Evolutionary conservation across 192 early-diverging fungal species (phyloP).

Genomic region (Backusella tuberculispora): DNA sequence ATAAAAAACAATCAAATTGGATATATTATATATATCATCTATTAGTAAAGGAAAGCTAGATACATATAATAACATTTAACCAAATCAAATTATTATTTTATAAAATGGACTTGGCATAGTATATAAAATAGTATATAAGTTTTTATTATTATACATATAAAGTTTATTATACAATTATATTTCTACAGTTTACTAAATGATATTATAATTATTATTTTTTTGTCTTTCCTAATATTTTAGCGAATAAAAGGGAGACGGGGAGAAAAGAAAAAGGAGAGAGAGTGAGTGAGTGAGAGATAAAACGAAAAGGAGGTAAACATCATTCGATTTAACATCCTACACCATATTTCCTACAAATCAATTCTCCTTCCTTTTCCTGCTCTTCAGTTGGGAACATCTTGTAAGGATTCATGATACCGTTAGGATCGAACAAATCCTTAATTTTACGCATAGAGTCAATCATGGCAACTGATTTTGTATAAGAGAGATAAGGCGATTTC

Average conservation of each 20-base stretch:
- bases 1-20: too few relatives aligned
- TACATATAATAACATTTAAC: too few relatives aligned
- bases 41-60: too few relatives aligned
- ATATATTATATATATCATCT: too few relatives aligned
- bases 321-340: not conserved
- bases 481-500: slow-evolving; percentile 62
- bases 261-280: not conserved
- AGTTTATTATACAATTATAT: too few relatives aligned
- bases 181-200: too few relatives aligned
- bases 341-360: not conserved
- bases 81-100: too few relatives aligned
- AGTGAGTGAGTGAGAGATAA: not conserved
- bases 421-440: slow-evolving; percentile 85
- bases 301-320: not conserved
- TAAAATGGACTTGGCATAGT: too few relatives aligned
- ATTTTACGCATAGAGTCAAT: slow-evolving; percentile 73
- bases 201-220: too few relatives aligned
- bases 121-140: too few relatives aligned
- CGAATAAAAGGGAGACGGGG: not conserved
- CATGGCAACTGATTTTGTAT: slow-evolving; percentile 71
- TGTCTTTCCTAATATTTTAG: too few relatives aligned
- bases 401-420: slow-evolving; percentile 82
- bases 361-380: not conserved
- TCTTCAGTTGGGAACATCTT: slow-evolving; percentile 44
- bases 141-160: too few relatives aligned